A percentile compares a stretch with the other conserved stretches of the same genome.
Conservation (phyloP, 768 basidiomycete species). For the Suillus americanus region DNA sequence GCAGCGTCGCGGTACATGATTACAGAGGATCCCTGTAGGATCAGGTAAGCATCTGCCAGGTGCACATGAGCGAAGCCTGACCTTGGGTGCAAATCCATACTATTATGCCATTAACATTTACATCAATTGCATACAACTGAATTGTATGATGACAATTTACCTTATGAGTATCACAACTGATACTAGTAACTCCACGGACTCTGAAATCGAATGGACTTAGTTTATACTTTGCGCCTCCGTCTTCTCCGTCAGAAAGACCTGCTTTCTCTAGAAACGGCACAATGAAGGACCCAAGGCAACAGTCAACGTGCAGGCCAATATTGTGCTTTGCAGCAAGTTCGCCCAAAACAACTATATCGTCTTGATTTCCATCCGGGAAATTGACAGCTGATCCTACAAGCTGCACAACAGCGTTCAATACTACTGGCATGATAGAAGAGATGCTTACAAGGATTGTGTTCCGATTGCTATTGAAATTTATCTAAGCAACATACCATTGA, state of each 20-base stretch:
- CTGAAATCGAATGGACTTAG: conserved; percentile 85
- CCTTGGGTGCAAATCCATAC: conserved; percentile 96
- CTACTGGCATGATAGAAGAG: not conserved
- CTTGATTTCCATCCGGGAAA: conserved; percentile 85
- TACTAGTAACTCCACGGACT: conserved; percentile 87
- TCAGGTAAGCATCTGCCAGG: conserved; percentile 1
- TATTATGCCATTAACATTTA: conserved; percentile 25
- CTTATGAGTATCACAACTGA: conserved; percentile 97
- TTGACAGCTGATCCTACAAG: conserved; percentile 85
- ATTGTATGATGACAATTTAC: conserved; percentile 33
- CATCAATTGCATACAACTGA: not conserved
- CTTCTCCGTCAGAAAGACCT: conserved; percentile 61
- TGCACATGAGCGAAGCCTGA: conserved; percentile 23
- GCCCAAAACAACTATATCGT: conserved; percentile 80
- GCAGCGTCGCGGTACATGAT: conserved; percentile 89
- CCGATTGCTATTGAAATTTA: conserved; percentile 53
- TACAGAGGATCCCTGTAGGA: conserved; percentile 77
- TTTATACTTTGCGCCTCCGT: conserved; percentile 47
- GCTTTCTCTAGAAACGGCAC: conserved; percentile 87
- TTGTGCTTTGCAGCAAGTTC: conserved; percentile 71
- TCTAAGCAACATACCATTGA: not conserved
- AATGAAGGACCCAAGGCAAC: conserved; percentile 92
- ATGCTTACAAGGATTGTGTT: conserved; percentile 81
- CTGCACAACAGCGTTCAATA: conserved; percentile 34
- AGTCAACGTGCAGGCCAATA: conserved; percentile 91